These are phyloP conservation scores for Annulohypoxylon nitens DNA, from an alignment of 495 filamentous ascomycete species.

Conservation along the genomic window DNA sequence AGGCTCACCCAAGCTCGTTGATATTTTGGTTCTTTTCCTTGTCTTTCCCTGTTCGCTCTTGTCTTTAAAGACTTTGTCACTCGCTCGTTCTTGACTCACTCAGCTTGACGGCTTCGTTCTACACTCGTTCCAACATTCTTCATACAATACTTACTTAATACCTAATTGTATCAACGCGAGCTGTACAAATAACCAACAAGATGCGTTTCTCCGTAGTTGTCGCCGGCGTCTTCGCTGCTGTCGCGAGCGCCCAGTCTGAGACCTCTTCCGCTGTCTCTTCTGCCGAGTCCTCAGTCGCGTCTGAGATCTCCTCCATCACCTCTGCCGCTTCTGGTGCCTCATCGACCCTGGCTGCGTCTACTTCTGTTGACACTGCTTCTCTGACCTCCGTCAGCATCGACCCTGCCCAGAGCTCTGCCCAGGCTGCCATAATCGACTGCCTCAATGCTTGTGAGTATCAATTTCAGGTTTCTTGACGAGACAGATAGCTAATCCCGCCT, in stretches of 20 bases:
- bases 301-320: slow-evolving; percentile 13
- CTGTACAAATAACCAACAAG: slow-evolving; percentile 44
- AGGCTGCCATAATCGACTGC: slow-evolving; percentile 57
- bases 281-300: slow-evolving; percentile 9
- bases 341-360: slow-evolving; percentile 3
- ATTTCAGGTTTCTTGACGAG: neutral
- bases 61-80: slow-evolving; percentile 44
- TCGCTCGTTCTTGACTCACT: slow-evolving; percentile 39
- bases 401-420: slow-evolving; percentile 54
- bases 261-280: slow-evolving; percentile 38
- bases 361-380: slow-evolving; percentile 29
- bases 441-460: slow-evolving; percentile 56
- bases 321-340: slow-evolving; percentile 10
- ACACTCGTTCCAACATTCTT: slow-evolving; percentile 32
- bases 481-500: slow-evolving; percentile 1
- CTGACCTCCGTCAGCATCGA: slow-evolving; percentile 43
- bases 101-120: slow-evolving; percentile 23
- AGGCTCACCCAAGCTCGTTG: slow-evolving; percentile 39
- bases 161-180: slow-evolving; percentile 42
- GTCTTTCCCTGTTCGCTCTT: slow-evolving; percentile 33
- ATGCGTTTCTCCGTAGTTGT: slow-evolving; percentile 62
- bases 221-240: slow-evolving; percentile 56
- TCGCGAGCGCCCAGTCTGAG: slow-evolving; percentile 50
- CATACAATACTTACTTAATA: slow-evolving; percentile 42
- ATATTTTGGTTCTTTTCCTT: slow-evolving; percentile 39